Evolutionary conservation across 2,329 filamentous ascomycete genomes (phyloP), one percentile per base, ranked within the genome.

Genomic region (Neofusicoccum cordaticola): DNA sequence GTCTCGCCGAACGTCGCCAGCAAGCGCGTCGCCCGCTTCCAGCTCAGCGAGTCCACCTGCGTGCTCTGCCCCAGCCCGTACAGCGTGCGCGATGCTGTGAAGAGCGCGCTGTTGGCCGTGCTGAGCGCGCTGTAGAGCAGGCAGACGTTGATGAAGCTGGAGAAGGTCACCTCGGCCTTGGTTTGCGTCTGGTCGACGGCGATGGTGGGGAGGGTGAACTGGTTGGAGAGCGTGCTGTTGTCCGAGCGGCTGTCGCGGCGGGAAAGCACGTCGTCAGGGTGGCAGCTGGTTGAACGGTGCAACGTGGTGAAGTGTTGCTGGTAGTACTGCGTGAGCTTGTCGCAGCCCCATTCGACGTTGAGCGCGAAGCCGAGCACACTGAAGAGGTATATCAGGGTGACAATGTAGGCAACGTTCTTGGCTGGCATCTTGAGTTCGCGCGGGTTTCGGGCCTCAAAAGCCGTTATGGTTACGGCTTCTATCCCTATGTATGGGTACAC

Each of bases 401-500:
- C 69, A 17, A 74, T 62, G 58, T 71, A 71, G 27, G 72, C 69
- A 5, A 74, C 75, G 50, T 67, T 71, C 17, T 70, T 72, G 2
- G 73, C 71, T 0, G 74, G 72, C 27, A 71, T 71, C 52, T 70
- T 72, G 58, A 12, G 70, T 39, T 34, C 58, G 48, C 41, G 53
- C 13, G 68, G 67, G 15, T 68, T 64, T n/a, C 67, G 65, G n/a
- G 74, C 75, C 67, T 78, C 75, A 13, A 77, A 67, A 3, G 75
- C 75, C 8, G 73, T 75, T 1, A 73, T 71, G 1, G 75, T 72
- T 1, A 74, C 68, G 5, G 75, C 71, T 47, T 78, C 75, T 13
- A 78, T 69, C 0, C 75, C 75, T n/a, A 73, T 68, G 57, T 71
- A 78, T 15, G 73, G 69, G 15, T 73, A 77, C 2, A 77, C 69